Base-by-base conservation (phyloP, 2,329 filamentous ascomycete species). In the Hypocreales sp. region DNA sequence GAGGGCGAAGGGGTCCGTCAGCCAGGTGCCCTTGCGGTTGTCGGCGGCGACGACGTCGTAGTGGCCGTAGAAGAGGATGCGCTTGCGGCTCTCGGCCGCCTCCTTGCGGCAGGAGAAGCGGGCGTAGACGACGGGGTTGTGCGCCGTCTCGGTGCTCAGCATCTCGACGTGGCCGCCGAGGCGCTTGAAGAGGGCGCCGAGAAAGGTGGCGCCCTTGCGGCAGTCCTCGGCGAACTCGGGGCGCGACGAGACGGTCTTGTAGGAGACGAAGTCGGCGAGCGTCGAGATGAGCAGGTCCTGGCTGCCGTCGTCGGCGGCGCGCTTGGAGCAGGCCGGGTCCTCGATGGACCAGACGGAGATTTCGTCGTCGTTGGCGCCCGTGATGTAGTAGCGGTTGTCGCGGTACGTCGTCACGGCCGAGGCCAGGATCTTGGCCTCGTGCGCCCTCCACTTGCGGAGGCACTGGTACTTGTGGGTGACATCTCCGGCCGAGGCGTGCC, bases 31-130 rank as follows among this genome's bases (percentile, higher is more conserved):
- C 31, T 77, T 73, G 35, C 79, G 79, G 20, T 78, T 75, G 38
- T 93, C 83, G 0, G 90, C 90, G 1, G 84, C 71, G 4, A 98
- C 90, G 3, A 98, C 86, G 46, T 98, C 90, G 58, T 98, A 98
- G 48, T 98, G 90, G 0, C 92, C 90, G 45, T 98, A 98, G 48
- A 98, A 98, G 0, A 98, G 58, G 7, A 95, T 81, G 17, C 82
- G 84, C 55, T 90, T 93, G 12, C 81, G 69, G 15, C 70, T 61
- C 15, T 68, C 64, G 0, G 69, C 58, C 1, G 72, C 68, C 8
- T 72, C 64, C 33, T 66, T 72, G 50, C 75, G 90, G 4, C 79
- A 84, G 24, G 71, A 70, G 48, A 98, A 98, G 33, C 77, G 79
- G 22, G 90, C 90, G 39, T 80, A 78, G 0, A 98, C 84, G n/a